Evolutionary conservation across 257 asterid genomes (phyloP), one percentile per base, ranked within the genome.

Genomic region (Nicotiana undulata): DNA sequence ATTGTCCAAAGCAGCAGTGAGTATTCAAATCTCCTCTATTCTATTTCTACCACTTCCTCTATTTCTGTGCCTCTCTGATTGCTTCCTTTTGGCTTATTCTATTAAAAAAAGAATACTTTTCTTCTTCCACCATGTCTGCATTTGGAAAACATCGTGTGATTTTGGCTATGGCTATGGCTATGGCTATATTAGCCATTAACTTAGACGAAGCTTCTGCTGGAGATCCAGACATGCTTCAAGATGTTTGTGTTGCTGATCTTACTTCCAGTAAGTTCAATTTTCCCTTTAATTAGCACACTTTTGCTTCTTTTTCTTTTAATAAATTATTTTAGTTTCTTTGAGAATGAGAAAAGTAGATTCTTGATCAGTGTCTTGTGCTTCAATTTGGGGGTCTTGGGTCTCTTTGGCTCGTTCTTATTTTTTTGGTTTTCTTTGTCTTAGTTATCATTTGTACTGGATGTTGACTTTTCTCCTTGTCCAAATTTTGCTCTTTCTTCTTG

Each of bases 231-330:
- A 13, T 79, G 86, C 93, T 91, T 85, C 95, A 91, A 82, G 93
- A 89, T 77, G 44, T 89, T 28, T 91, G 95, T 77, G 95, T 89
- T 80, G 95, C 95, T 83, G 95, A 91, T 85, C 92, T 88, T 66
- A 76, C 80, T 58, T 88, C 90, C 52, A 83, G 93, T 91, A 82
- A 18, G 63, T 61, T 74, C 40, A 15, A 13, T 77, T 18, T n/a
- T 3, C 53, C 32, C 4, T 3, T 6, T 26, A 24, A 15, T 37
- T 29, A 22, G 5, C 34, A 6, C 0, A 1, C 31, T 29, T 18
- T 34, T 31, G 37, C 0, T 31, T 34, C 9, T 37, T 55, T 10
- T 12, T 6, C 26, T 58, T 52, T 11, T 9, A 29, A 3, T 3
- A 37, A 40, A 40, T 40, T 37, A 7, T 18, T 68, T 37, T 37